Percentiles rank a stretch among this genome's conserved stretches.
phyloP scores from a whole-genome alignment of 495 filamentous ascomycete species.

The Aspergillus homomorphus region DNA sequence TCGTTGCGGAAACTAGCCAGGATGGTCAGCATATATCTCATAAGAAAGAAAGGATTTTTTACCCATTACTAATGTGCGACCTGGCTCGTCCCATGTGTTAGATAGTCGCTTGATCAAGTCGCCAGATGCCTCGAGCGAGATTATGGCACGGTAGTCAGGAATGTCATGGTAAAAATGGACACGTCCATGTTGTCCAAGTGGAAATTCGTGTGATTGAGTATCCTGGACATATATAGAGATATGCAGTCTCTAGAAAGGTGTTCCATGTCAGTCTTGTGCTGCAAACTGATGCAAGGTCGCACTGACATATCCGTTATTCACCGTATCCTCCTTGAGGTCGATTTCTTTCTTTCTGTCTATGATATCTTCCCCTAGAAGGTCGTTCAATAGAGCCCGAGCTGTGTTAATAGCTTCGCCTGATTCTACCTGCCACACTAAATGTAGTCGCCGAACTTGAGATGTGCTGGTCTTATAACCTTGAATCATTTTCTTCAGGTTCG shows the following conservation, averaged over 20 bases:
- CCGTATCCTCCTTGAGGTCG: no score
- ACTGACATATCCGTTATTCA: constrained; percentile 26
- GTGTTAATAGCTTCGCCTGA: constrained; percentile 12
- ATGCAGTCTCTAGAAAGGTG: constrained; percentile 17
- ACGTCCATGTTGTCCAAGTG: constrained; percentile 17
- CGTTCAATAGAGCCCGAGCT: constrained; percentile 17
- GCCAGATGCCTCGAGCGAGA: constrained; percentile 18
- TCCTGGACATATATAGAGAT: constrained; percentile 23
- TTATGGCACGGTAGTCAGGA: constrained; percentile 18
- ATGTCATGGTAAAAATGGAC: constrained; percentile 18
- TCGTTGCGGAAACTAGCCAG: constrained; percentile 15
- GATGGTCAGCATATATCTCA: constrained; percentile 5
- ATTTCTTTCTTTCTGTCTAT: neutral
- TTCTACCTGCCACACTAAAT: constrained; percentile 35
- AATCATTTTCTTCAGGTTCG: constrained; percentile 32
- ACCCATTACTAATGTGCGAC: constrained; percentile 22
- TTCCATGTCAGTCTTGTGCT: neutral
- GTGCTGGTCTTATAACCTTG: constrained; percentile 28
- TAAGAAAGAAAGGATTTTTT: constrained; percentile 1
- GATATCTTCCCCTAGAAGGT: constrained; percentile 25
- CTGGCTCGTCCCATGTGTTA: constrained; percentile 20
- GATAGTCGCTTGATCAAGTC: constrained; percentile 20
- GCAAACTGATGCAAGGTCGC: neutral
- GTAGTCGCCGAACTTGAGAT: constrained; percentile 20
- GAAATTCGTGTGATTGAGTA: constrained; percentile 13